Conservation (phyloP, 106 monocot species). For the Allium cepa region DNA sequence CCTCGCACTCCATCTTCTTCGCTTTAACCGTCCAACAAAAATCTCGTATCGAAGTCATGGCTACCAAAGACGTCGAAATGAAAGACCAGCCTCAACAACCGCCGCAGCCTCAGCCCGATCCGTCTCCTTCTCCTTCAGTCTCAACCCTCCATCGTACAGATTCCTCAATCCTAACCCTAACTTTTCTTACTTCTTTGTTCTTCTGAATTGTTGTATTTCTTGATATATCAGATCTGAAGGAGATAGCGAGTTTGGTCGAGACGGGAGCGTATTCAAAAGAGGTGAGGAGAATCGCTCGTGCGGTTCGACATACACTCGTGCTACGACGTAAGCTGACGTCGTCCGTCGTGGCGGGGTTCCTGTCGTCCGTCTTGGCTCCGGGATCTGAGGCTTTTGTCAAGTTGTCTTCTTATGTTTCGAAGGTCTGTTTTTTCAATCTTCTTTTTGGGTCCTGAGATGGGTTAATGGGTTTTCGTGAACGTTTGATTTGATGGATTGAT, state of each 20-base stretch:
- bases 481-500: no score
- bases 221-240: conserved; percentile 66
- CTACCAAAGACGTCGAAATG: conserved; percentile 5
- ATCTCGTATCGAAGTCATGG: not conserved
- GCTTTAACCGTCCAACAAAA: not conserved
- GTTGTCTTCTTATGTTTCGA: conserved; percentile 63
- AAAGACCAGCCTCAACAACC: not conserved
- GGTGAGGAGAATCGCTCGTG: conserved; percentile 73
- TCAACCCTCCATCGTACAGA: conserved; percentile 4
- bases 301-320: conserved; percentile 80
- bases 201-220: not conserved
- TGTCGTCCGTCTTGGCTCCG: conserved; percentile 31
- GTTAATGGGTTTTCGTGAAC: not conserved
- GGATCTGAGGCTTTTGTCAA: conserved; percentile 65
- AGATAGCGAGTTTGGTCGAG: conserved; percentile 75
- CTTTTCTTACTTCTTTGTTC: not conserved
- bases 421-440: conserved; percentile 23
- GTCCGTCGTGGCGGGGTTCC: conserved; percentile 32
- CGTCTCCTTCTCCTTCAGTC: not conserved
- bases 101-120: not conserved
- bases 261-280: conserved; percentile 77
- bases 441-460: not conserved
- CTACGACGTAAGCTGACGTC: conserved; percentile 61
- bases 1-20: not conserved
- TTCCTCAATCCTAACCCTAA: conserved; percentile 1